Evolutionary conservation across 192 early-diverging fungal genomes (phyloP), one percentile per base, ranked within the genome.

Genomic region (Dissophora ornata): DNA sequence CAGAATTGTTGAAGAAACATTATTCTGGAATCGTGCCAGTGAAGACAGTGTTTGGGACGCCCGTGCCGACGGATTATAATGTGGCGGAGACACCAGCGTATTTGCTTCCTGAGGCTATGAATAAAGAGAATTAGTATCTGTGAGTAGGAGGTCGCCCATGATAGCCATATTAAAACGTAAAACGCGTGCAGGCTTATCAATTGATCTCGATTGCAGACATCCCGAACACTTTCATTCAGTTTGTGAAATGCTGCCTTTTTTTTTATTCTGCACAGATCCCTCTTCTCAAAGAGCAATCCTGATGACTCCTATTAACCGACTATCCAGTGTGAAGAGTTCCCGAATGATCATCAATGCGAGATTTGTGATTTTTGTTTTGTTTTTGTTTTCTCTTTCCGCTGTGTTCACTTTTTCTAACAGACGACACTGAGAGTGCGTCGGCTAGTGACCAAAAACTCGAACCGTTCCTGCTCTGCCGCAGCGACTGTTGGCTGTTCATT

Each of bases 381-480:
- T 38, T 13, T 38, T 13, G 6, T 6, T 38, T 13, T 38, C 36
- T 38, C 36, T 38, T 13, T 38, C 36, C 13, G 7, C 13, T 13
- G 6, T 38, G 13, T 38, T 38, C 13, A 38, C 13, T 38, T 38
- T 38, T 38, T 28, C 49, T 67, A 77, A 48, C 61, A 77, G 64
- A 67, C 73, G 16, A 77, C 73, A 40, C 64, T 67, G 29, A 77
- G 73, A 2, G 73, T 77, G 11, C 73, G 73, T 36, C 73, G 57
- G 19, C 63, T 67, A 8, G 73, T 77, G 36, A 77, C 73, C 50
- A 77, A 67, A 44, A 77, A 77, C 53, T 77, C 73, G 24, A 67
- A 77, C 7, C 64, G 57, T 6, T 77, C 63, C 53, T 77, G 63
- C 28, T 77, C 64, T 21, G 73, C 73, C 18, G 73, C 32, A 10